phyloP scores from a whole-genome alignment of 768 basidiomycete genomes.

The Hemileccinum rubropunctum region DNA sequence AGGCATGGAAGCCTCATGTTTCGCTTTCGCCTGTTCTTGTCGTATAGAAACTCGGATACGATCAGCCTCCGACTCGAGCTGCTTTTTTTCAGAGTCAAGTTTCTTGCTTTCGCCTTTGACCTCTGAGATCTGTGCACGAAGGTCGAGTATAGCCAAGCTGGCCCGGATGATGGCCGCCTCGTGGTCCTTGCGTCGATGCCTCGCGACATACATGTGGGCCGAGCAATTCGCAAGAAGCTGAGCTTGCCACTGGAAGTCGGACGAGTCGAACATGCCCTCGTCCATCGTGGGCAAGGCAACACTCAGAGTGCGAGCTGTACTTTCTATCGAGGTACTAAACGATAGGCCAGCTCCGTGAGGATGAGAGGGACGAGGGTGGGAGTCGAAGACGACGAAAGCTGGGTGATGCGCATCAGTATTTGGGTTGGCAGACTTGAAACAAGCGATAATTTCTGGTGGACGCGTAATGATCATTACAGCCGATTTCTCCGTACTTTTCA shows the following conservation, averaged over 20 bases:
- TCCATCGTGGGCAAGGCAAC: conserved; percentile 49
- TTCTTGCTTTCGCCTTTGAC: conserved; percentile 32
- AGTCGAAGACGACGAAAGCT: conserved; percentile 63
- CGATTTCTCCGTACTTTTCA: conserved; percentile 19
- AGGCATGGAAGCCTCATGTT: neutral
- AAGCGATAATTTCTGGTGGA: conserved; percentile 66
- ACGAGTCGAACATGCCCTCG: conserved; percentile 38
- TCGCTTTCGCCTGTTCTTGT: conserved; percentile 9
- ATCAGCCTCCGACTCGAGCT: conserved; percentile 26
- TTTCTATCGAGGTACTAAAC: conserved; percentile 45
- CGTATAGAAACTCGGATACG: conserved; percentile 13
- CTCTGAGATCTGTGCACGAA: conserved; percentile 40
- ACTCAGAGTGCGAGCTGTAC: conserved; percentile 42
- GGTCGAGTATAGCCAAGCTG: conserved; percentile 45
- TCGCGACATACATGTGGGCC: conserved; percentile 51
- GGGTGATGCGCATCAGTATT: conserved; percentile 4
- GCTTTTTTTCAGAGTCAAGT: conserved; percentile 22
- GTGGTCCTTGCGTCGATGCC: conserved; percentile 16
- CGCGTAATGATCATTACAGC: conserved; percentile 58
- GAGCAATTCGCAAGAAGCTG: conserved; percentile 61
- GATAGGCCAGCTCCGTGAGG: conserved; percentile 60
- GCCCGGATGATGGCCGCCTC: conserved; percentile 45
- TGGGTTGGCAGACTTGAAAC: conserved; percentile 36
- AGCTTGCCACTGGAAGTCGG: conserved; percentile 58
- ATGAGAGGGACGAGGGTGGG: conserved; percentile 59